Conservation (phyloP, 352 stramenopile genomes). For the Lagenidium giganteum region DNA sequence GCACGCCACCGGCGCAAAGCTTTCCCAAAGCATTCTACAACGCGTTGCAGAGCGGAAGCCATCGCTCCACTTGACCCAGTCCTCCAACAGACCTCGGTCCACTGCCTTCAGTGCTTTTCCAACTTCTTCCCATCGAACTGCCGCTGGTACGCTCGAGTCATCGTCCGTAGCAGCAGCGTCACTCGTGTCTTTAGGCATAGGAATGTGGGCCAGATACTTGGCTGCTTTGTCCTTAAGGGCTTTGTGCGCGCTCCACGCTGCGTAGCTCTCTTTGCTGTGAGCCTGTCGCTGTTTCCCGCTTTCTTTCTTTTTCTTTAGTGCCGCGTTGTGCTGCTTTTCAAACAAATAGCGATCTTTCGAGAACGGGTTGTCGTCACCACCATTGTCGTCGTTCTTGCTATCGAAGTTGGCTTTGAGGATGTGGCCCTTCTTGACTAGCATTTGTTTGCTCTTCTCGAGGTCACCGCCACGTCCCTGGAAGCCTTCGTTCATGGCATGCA, state of each 20-base stretch:
- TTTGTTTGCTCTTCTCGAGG: constrained; percentile 71
- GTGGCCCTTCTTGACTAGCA: constrained; percentile 72
- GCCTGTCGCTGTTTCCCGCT: constrained; percentile 32
- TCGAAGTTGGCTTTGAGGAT: constrained; percentile 75
- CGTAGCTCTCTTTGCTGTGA: constrained; percentile 71
- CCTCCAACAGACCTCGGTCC: constrained; percentile 72
- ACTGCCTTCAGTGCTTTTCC: constrained; percentile 87
- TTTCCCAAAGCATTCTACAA: constrained; percentile 84
- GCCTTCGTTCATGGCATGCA: constrained; percentile 82
- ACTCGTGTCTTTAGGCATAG: constrained; percentile 24
- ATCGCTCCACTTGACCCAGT: constrained; percentile 83
- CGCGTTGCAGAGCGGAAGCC: constrained; percentile 39
- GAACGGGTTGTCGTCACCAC: constrained; percentile 44
- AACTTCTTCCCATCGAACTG: constrained; percentile 71
- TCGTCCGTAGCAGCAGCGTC: constrained; percentile 18
- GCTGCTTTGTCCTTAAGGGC: constrained; percentile 70
- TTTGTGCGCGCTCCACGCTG: constrained; percentile 75
- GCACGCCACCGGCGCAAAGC: constrained; percentile 76
- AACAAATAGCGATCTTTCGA: constrained; percentile 72
- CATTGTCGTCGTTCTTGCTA: constrained; percentile 22
- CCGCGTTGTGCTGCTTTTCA: constrained; percentile 59
- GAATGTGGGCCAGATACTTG: constrained; percentile 66
- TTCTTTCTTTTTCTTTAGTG: constrained; percentile 45
- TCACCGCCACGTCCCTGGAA: constrained; percentile 81
- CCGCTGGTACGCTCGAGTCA: constrained; percentile 23